Evolutionary conservation across 2,329 filamentous ascomycete genomes (phyloP).

Genomic region (Xylariaceae sp.): DNA sequence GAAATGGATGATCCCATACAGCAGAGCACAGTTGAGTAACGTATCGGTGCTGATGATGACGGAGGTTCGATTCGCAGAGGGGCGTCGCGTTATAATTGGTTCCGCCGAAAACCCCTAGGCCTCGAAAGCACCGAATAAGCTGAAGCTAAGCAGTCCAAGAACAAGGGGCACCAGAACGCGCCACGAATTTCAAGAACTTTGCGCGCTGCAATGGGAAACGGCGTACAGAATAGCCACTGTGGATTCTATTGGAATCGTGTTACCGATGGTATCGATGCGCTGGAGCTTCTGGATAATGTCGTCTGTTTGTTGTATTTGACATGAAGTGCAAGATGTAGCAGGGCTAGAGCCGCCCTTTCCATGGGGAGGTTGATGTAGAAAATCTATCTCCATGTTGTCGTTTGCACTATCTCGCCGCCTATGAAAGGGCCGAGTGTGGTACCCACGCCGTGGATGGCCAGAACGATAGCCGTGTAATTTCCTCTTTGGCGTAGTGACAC

Average conservation of each 20-base stretch:
- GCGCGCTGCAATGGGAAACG: slow-evolving; percentile 21
- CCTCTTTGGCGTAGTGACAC: slow-evolving; percentile 9
- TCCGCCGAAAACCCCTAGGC: no score
- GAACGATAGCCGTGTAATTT: not conserved
- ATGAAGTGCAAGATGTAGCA: slow-evolving; percentile 42
- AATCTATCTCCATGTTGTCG: slow-evolving; percentile 47
- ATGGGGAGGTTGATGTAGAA: slow-evolving; percentile 48
- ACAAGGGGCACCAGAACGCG: slow-evolving; percentile 21
- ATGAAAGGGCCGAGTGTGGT: slow-evolving; percentile 16
- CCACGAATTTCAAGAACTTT: slow-evolving; percentile 13
- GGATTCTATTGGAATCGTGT: not conserved
- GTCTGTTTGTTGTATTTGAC: slow-evolving; percentile 9
- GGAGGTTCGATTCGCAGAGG: slow-evolving; percentile 49
- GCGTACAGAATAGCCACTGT: slow-evolving; percentile 27
- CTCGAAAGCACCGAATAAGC: slow-evolving; percentile 18
- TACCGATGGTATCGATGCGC: slow-evolving; percentile 4
- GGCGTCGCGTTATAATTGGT: no score
- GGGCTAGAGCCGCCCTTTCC: slow-evolving; percentile 33
- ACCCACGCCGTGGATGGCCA: slow-evolving; percentile 4
- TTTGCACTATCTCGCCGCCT: slow-evolving; percentile 31
- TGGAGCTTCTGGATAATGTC: not conserved
- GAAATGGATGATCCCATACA: slow-evolving; percentile 47
- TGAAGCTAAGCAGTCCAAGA: slow-evolving; percentile 17
- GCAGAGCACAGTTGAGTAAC: slow-evolving; percentile 46
- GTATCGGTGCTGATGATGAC: slow-evolving; percentile 41